Base-by-base conservation (phyloP, 192 early-diverging fungal genomes). In the Funneliformis geosporum region DNA sequence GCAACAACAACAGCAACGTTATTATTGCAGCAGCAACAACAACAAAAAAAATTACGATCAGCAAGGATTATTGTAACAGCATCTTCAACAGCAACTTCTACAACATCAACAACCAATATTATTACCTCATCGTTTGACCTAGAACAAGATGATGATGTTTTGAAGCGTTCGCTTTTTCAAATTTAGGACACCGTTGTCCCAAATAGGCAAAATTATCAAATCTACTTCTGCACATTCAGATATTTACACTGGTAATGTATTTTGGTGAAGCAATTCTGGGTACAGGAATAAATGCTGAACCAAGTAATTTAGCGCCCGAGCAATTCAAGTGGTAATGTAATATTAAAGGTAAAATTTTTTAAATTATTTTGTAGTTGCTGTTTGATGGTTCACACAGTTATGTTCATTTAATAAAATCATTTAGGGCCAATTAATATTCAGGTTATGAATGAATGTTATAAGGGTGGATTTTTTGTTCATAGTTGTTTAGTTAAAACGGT, bases 361-460 rank as follows among this genome's bases (percentile, higher is more conserved):
- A 69, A 11, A 43, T 69, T 8, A 27, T 47, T 72, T 50, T 50
- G n/a, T 33, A 39, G 33, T 39, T 40, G 8, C 6, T 33, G 2
- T 16, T 60, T 60, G 60, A 60, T 60, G 10, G 28, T 33, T 60
- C 3, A 4, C 12, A 5, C 39, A 16, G 7, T 69, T 10, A 60
- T 39, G 50, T 5, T 60, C 0, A 7, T 61, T 44, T 27, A 25
- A 62, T 8, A 27, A 47, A 27, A 60, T 62, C n/a, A 61, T 28
- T 42, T 39, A 79, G 77, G 77, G 2, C 96, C 97, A 28, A 98
- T 98, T 81, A 84, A 88, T 11, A 89, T 92, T 21, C 83, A 92
- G 14, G 93, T 96, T 65, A 99, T 99, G 97, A 95, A 99, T 62
- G 96, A 95, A 55, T 99, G 97, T 96, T 95, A 90, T 85, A 88